These are phyloP conservation scores for Alternaria alternata DNA, from an alignment of 2,329 filamentous ascomycete genomes.

Conservation along the genomic window DNA sequence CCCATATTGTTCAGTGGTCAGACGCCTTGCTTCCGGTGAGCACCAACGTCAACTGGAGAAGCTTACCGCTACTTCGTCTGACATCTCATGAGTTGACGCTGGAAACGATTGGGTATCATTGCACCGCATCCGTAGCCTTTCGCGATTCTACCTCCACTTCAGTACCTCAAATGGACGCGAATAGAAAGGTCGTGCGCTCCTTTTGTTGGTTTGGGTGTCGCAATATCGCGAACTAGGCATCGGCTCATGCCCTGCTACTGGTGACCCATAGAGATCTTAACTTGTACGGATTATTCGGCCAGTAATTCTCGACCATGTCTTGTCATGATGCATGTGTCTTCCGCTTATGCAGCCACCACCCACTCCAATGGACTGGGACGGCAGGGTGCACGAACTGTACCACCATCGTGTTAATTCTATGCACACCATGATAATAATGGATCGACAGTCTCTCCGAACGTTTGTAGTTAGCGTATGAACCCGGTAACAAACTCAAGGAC, in stretches of 20 bases:
- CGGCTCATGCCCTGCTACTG: not conserved
- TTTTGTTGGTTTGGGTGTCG: not conserved
- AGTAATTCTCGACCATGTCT: not conserved
- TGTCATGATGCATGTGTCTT: not conserved
- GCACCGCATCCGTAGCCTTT: not conserved
- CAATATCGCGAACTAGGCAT: not conserved
- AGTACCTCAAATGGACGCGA: not conserved
- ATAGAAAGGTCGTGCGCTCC: not conserved
- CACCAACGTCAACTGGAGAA: not conserved
- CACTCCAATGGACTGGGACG: not conserved
- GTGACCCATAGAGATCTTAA: not conserved
- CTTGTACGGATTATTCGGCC: not conserved
- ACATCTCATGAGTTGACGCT: not conserved
- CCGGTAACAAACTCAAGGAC: not conserved
- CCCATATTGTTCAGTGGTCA: not conserved
- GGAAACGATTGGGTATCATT: not conserved
- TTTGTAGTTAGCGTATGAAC: not conserved
- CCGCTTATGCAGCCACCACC: conserved; percentile 2
- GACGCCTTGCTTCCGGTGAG: not conserved
- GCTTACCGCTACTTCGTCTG: not conserved
- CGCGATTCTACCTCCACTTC: not conserved
- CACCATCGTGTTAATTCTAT: not conserved
- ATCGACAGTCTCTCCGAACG: no score
- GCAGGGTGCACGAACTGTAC: not conserved
- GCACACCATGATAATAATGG: not conserved